Base-by-base conservation (phyloP, 2,329 filamentous ascomycete species). In the Aureobasidium subglaciale region DNA sequence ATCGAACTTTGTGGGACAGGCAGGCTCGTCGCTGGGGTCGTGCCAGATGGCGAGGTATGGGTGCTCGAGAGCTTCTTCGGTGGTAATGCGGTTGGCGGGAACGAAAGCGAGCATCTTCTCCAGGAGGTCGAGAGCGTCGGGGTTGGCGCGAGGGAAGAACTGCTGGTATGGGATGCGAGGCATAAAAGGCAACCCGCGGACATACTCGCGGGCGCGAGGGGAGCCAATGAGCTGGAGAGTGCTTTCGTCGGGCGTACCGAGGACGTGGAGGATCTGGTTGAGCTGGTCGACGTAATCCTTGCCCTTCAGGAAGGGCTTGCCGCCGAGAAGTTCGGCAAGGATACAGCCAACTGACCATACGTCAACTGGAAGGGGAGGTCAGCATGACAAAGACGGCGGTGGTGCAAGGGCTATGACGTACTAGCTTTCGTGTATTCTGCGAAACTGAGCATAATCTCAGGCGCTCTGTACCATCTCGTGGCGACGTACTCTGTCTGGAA, bases 401-500 rank as follows among this genome's bases (percentile, higher is more conserved):
- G 15, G 40, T 20, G 35, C 11, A 38, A 24, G 6, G 27, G 15
- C 30, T 20, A 16, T 5, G 5, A 92, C 91, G 56, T 84, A 97
- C 93, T 99, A 64, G 93, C 93, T 90, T 99, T 99, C 67, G 93
- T 99, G 74, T 99, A 99, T 77, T 90, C 96, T 75, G 97, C 92
- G 83, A 99, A 99, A 78, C 90, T 96, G 72, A 99, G 78, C 93
- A 99, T 99, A 65, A 99, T 99, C 73, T 99, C 93, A 5, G 93
- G 93, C 3, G 93, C 93, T 74, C 93, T 87, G 73, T 99, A 99
- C 93, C 93, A 99, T 76, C 93, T 83, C 52, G 93, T 99, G 49
- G 93, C 93, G 56, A 99, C 93, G 68, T 99, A 99, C 75, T 99
- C 93, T 10, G 93, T 99, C 93, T 99, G 97, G 75, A 97, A 99